Conservation (phyloP, 257 asterid genomes). For the Thymus mandschuricus region DNA sequence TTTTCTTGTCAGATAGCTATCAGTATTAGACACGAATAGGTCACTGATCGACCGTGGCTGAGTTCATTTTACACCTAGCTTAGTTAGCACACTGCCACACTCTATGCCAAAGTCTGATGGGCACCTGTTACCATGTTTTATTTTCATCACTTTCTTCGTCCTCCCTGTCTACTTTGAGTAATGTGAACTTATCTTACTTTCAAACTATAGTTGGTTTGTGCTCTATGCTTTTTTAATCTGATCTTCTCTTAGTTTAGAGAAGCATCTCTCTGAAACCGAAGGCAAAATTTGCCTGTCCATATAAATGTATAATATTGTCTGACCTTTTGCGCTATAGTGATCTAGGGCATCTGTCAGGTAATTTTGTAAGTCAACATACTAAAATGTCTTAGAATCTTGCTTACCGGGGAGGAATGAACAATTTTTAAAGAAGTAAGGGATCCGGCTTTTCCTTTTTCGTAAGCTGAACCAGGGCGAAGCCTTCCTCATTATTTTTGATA, state of each 20-base stretch:
- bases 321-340: not conserved
- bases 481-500: not conserved
- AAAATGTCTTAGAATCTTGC: conserved; percentile 14
- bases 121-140: not conserved
- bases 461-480: conserved; percentile 3
- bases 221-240: not conserved
- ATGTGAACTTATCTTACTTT: not conserved
- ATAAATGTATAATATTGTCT: not conserved
- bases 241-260: not conserved
- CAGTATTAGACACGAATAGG: not conserved
- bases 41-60: not conserved
- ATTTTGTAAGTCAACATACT: conserved; percentile 1
- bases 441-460: conserved; percentile 13
- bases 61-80: not conserved
- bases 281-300: not conserved
- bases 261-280: not conserved
- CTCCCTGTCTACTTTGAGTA: not conserved
- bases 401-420: not conserved
- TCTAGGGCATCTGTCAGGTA: not conserved
- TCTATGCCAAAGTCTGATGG: not conserved
- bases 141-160: not conserved
- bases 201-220: not conserved
- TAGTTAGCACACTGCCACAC: not conserved
- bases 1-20: not conserved
- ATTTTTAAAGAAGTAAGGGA: not conserved